Percentiles rank a stretch among this genome's conserved stretches.
phyloP scores from a whole-genome alignment of 1,284 basidiomycete species.

The Ceratobasidium sp. region DNA sequence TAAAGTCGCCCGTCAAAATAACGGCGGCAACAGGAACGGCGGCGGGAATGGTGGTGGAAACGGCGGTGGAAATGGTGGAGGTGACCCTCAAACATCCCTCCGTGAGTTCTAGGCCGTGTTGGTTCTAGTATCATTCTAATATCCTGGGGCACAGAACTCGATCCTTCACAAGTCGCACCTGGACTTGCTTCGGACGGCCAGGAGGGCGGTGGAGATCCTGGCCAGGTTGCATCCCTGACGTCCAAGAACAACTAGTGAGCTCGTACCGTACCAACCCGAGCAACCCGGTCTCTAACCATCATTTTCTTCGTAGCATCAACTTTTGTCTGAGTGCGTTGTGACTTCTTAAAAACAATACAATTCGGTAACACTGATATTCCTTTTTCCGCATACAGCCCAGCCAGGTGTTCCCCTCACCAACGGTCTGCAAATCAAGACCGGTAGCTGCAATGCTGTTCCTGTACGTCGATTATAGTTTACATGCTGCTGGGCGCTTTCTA shows the following conservation, averaged over 20 bases:
- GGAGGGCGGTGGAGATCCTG: conserved; percentile 54
- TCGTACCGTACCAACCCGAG: not conserved
- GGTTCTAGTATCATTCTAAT: no score
- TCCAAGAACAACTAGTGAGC: conserved; percentile 61
- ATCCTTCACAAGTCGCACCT: conserved; percentile 59
- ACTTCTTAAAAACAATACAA: not conserved
- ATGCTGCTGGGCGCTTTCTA: not conserved
- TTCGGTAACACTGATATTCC: conserved; percentile 43
- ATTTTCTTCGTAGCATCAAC: conserved; percentile 13
- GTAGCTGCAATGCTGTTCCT: conserved; percentile 57
- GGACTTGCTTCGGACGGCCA: conserved; percentile 62
- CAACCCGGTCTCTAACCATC: not conserved
- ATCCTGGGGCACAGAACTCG: conserved; percentile 52
- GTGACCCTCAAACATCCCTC: conserved; percentile 31
- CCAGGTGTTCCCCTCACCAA: conserved; percentile 51
- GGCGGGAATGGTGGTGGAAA: not conserved
- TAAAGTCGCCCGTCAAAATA: conserved; percentile 14
- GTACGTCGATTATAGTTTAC: conserved; percentile 54
- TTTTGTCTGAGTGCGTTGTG: conserved; percentile 11
- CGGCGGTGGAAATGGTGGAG: no score
- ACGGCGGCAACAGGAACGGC: not conserved
- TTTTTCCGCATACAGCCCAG: conserved; percentile 45
- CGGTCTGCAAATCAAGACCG: conserved; percentile 50
- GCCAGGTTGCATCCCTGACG: conserved; percentile 61
- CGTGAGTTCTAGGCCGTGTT: conserved; percentile 21